Evolutionary conservation across 805 yeast genomes (phyloP).

Genomic region (Soucietia sequanensis): DNA sequence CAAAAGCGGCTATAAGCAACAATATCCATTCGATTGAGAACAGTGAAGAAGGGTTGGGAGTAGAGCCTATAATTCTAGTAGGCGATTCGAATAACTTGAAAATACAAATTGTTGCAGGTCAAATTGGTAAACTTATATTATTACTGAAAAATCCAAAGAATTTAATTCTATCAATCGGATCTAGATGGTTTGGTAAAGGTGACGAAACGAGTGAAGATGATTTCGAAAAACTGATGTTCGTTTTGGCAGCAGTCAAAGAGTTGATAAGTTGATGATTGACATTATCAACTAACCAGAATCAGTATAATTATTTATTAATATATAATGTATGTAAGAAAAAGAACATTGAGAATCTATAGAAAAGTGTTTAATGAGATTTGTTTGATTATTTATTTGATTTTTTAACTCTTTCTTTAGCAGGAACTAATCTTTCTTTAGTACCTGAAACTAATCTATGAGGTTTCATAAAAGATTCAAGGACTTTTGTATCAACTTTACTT

Average conservation of each 20-base stretch:
- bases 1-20: slow-evolving; percentile 19
- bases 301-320: too few relatives aligned
- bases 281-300: too few relatives aligned
- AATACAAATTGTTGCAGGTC: slow-evolving; percentile 47
- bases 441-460: slow-evolving; percentile 84
- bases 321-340: too few relatives aligned
- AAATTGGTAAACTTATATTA: slow-evolving; percentile 44
- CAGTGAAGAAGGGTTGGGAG: slow-evolving; percentile 24
- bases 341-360: too few relatives aligned
- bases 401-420: slow-evolving; percentile 52
- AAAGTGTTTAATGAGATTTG: neutral
- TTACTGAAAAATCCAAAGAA: slow-evolving; percentile 32
- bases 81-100: slow-evolving; percentile 50
- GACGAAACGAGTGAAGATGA: slow-evolving; percentile 30
- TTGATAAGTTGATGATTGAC: slow-evolving; percentile 8
- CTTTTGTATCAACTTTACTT: slow-evolving; percentile 58
- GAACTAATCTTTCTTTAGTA: slow-evolving; percentile 66
- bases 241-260: slow-evolving; percentile 31
- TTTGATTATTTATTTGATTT: slow-evolving; percentile 19
- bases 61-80: slow-evolving; percentile 45
- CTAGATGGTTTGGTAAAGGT: slow-evolving; percentile 45
- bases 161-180: slow-evolving; percentile 44
- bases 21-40: slow-evolving; percentile 13
- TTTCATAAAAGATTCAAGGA: slow-evolving; percentile 69
- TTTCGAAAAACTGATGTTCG: slow-evolving; percentile 45